phyloP scores from a whole-genome alignment of 1,139 yeast species.

The Pneumocystis wakefieldiae region DNA sequence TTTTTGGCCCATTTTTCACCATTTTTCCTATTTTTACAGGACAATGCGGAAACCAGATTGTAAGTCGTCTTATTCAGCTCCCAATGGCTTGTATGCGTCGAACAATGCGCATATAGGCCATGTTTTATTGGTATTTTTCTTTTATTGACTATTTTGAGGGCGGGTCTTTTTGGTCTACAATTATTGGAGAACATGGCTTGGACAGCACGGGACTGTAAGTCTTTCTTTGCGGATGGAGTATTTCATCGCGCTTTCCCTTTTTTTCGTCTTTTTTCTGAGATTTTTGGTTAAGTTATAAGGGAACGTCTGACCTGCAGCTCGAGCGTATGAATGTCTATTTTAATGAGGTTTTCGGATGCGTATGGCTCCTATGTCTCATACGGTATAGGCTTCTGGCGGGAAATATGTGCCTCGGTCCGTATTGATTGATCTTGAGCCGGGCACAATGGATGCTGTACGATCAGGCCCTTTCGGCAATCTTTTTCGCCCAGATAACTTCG shows the following conservation, averaged over 20 bases:
- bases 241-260: background rate
- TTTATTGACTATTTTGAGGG: background rate
- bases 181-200: conserved; percentile 91
- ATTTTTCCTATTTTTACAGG: conserved; percentile 74
- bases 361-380: background rate
- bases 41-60: conserved; percentile 99
- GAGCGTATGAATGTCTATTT: conserved; percentile 28
- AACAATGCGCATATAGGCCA: background rate
- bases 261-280: background rate
- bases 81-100: background rate
- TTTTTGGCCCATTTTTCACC: conserved; percentile 29
- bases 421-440: conserved; percentile 34
- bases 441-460: conserved; percentile 31
- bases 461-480: conserved; percentile 30
- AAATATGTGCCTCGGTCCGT: conserved; percentile 36
- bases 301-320: conserved; percentile 28
- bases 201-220: conserved; percentile 50
- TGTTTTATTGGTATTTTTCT: background rate
- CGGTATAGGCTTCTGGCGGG: conserved; percentile 23
- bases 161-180: conserved; percentile 49
- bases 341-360: conserved; percentile 16
- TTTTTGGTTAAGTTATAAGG: conserved; percentile 14
- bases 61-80: conserved; percentile 27
- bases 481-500: conserved; percentile 33
- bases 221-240: background rate